Evolutionary conservation across 1,284 basidiomycete species (phyloP).

Genomic region (Rhizoctonia solani): DNA sequence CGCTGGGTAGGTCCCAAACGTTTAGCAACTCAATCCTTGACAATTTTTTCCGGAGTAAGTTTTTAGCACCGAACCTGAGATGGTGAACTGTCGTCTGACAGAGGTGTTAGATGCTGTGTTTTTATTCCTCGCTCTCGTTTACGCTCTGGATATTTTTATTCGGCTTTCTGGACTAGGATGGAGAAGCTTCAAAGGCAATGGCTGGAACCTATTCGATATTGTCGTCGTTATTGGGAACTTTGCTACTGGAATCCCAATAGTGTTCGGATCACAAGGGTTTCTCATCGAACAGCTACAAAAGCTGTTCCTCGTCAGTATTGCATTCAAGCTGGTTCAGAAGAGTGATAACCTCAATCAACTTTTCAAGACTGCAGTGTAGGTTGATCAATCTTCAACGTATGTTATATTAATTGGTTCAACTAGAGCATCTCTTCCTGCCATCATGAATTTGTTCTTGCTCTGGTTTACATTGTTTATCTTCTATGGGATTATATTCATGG

Average conservation of each 20-base stretch:
- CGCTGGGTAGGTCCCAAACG: conserved; percentile 71
- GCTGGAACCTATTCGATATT: conserved; percentile 93
- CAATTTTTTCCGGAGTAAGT: conserved; percentile 71
- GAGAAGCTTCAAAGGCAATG: conserved; percentile 81
- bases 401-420: neutral
- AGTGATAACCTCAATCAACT: conserved; percentile 90
- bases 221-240: conserved; percentile 83
- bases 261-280: conserved; percentile 60
- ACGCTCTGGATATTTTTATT: conserved; percentile 77
- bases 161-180: conserved; percentile 86
- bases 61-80: conserved; percentile 3
- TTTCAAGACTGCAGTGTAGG: conserved; percentile 94
- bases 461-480: conserved; percentile 94
- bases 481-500: conserved; percentile 87
- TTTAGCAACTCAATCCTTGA: conserved; percentile 61
- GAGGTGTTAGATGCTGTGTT: conserved; percentile 70
- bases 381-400: conserved; percentile 37
- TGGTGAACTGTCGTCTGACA: conserved; percentile 9
- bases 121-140: conserved; percentile 72
- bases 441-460: conserved; percentile 82
- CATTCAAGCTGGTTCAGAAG: conserved; percentile 93
- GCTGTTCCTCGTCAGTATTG: conserved; percentile 90
- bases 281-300: conserved; percentile 81
- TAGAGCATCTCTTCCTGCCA: conserved; percentile 86
- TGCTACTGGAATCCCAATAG: conserved; percentile 78